Evolutionary conservation across 1,284 basidiomycete species (phyloP), one percentile per base, ranked within the genome.

Genomic region (Fomitiporia mediterranea): DNA sequence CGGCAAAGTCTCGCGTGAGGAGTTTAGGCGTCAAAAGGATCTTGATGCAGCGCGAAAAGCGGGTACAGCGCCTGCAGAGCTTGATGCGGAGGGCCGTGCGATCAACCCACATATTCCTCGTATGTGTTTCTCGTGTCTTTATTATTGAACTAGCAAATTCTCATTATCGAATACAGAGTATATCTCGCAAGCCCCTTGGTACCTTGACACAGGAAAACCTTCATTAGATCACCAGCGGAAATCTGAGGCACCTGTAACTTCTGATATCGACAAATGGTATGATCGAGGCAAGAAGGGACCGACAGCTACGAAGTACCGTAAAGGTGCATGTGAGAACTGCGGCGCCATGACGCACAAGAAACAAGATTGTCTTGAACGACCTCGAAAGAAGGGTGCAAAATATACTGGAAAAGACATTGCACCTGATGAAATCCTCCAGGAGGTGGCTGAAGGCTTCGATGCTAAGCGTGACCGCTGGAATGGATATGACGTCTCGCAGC

Each of bases 51-150:
- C 91, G 61, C 88, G 96, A 60, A 98, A 98, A 75, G 96, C 96
- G 46, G 96, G 96, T 73, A 98, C 94, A 28, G 96, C 94, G 8
- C 92, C 95, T 21, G 92, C 95, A 35, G 95, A 93, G 48, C 76
- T 97, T 46, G 96, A 98, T 68, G 90, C 94, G 68, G 89, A 97
- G 70, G 97, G 95, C 55, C 87, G 84, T 67, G 84, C 92, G 54
- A 98, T 99, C 74, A 99, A 99, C 69, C 97, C 97, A 34, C 96
- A 99, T 73, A 98, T 99, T 71, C 96, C 96, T 69, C 85, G 92
- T 93, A 63, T 61, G 90, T 76, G 11, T 17, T 9, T 39, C 30
- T 42, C 11, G 13, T n/a, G 35, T 55, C 32, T 25, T 37, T 4
- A 53, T 42, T 23, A 50, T 13, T 13, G 43, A 28, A 37, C 43